These are phyloP conservation scores for Eucalyptus albens DNA, from an alignment of 345 rosid genomes.

Conservation along the genomic window DNA sequence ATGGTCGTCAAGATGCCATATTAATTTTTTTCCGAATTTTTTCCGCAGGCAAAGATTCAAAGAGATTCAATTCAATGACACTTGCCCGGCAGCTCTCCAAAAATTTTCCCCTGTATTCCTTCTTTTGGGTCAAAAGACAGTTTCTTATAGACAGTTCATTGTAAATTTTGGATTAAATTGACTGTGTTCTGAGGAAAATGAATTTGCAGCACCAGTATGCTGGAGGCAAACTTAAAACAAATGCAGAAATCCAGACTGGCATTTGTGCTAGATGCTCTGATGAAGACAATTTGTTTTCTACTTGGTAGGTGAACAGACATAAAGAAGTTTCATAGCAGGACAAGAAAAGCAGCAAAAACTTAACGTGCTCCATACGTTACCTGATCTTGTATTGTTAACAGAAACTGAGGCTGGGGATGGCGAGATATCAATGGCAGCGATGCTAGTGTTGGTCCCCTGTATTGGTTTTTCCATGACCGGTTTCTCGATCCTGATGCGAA, in stretches of 20 bases:
- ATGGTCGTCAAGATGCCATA: background rate
- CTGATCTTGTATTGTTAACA: background rate
- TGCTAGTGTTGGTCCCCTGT: background rate
- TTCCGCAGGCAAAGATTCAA: background rate
- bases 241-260: background rate
- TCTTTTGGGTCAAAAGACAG: background rate
- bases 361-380: background rate
- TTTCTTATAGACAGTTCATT: background rate
- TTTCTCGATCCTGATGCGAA: conserved; percentile 31
- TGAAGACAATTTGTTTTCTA: background rate
- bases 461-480: background rate
- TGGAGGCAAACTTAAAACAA: background rate
- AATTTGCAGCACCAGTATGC: background rate
- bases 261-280: background rate
- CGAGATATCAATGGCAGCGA: background rate
- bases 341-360: background rate
- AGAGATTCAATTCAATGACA: background rate
- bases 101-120: background rate
- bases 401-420: background rate
- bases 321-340: background rate
- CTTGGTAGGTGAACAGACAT: background rate
- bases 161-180: background rate
- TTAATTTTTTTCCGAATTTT: background rate
- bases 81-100: background rate
- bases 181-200: background rate